phyloP scores from a whole-genome alignment of 768 basidiomycete species.

The Pulveroboletus sp. region DNA sequence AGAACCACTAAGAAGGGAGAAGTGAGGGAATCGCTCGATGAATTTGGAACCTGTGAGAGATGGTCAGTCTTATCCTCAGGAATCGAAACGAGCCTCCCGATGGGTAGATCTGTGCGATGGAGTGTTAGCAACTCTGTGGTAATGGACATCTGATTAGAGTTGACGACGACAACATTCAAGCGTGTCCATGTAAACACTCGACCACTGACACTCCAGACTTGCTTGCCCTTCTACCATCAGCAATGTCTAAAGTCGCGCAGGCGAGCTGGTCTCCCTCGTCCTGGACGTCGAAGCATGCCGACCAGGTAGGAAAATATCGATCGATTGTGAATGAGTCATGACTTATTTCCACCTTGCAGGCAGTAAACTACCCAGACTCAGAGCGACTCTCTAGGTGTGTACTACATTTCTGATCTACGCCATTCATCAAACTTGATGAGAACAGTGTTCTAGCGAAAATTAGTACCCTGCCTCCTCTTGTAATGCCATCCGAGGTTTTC shows the following conservation, averaged over 20 bases:
- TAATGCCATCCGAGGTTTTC: conserved; percentile 88
- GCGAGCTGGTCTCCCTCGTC: conserved; percentile 65
- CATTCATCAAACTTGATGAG: not conserved
- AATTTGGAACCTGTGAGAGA: not conserved
- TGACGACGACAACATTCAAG: no score
- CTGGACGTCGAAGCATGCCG: conserved; percentile 73
- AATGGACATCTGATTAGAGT: no score
- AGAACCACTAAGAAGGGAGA: not conserved
- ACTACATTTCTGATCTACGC: not conserved
- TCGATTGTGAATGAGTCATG: not conserved
- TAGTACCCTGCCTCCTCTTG: conserved; percentile 76
- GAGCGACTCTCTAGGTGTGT: conserved; percentile 53
- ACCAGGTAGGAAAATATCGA: conserved; percentile 51
- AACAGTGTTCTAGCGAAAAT: conserved; percentile 77
- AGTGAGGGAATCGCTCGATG: not conserved
- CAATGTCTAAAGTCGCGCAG: conserved; percentile 11
- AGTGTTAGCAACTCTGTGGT: no score
- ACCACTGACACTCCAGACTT: no score
- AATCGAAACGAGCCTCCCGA: not conserved
- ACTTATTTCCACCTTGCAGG: conserved; percentile 34
- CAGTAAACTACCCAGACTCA: conserved; percentile 67
- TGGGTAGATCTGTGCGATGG: not conserved
- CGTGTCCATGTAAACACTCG: no score
- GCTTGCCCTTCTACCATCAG: not conserved
- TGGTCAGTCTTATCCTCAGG: not conserved